Evolutionary conservation across 257 asterid genomes (phyloP).

Genomic region (Oldenlandia corymbosa): DNA sequence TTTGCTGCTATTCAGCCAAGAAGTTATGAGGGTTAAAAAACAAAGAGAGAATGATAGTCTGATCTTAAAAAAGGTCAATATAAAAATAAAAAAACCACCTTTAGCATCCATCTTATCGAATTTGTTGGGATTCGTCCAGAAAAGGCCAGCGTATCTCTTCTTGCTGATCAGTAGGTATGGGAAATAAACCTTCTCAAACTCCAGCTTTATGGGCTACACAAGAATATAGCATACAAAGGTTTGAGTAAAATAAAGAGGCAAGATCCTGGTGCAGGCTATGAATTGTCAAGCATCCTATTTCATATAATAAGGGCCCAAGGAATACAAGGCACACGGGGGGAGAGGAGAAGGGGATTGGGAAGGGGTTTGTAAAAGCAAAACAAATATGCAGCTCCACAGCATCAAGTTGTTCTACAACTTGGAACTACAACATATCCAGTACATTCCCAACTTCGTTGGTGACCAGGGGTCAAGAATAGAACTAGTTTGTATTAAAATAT

Average conservation of each 20-base stretch:
- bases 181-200: slow-evolving; percentile 94
- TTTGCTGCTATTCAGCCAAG: too few relatives aligned
- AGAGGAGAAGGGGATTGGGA: too few relatives aligned
- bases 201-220: slow-evolving; percentile 83
- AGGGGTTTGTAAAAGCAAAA: too few relatives aligned
- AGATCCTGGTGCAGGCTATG: neutral
- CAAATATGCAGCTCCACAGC: neutral
- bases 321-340: too few relatives aligned
- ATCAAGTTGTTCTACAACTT: neutral
- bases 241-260: neutral
- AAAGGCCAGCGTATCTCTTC: slow-evolving; percentile 99
- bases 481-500: neutral
- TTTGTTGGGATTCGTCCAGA: slow-evolving; percentile 92
- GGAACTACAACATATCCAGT: too few relatives aligned
- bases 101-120: slow-evolving; percentile 97
- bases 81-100: slow-evolving; percentile 50
- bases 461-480: too few relatives aligned
- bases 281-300: neutral
- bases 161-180: slow-evolving; percentile 93
- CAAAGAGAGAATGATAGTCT: neutral
- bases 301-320: neutral
- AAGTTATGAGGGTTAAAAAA: neutral
- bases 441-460: too few relatives aligned
- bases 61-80: slow-evolving; percentile 3
- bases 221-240: slow-evolving; percentile 10